These are phyloP conservation scores for Fusarium staphyleae DNA, from an alignment of 2,329 filamentous ascomycete genomes.

Conservation along the genomic window DNA sequence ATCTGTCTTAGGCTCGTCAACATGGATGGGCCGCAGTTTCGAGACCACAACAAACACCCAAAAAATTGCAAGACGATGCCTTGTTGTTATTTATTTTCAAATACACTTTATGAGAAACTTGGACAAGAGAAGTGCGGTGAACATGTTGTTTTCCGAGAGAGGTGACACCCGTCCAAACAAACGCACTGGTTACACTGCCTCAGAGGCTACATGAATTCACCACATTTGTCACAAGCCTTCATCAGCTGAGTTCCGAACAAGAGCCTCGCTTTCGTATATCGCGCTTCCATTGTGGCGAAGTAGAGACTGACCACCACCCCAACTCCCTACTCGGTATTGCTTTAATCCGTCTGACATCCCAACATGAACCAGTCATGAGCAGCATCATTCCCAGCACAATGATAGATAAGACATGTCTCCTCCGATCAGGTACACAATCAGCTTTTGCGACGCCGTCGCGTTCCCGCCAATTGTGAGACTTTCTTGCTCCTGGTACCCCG, in stretches of 20 bases:
- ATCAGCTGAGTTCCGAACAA: not conserved
- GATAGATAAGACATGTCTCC: not conserved
- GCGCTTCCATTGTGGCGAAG: conserved; percentile 1
- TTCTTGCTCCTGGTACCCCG: not conserved
- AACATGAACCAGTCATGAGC: conserved; percentile 1
- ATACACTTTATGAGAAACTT: not conserved
- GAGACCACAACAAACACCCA: conserved; percentile 3
- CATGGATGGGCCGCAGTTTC: not conserved
- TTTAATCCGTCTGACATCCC: conserved; percentile 39
- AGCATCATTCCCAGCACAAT: conserved; percentile 6
- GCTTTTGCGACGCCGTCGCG: not conserved
- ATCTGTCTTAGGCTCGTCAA: not conserved
- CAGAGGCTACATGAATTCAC: not conserved
- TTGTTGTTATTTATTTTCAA: not conserved
- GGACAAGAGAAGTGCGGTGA: not conserved
- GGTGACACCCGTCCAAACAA: not conserved
- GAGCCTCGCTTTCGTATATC: conserved; percentile 6
- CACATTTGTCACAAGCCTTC: not conserved
- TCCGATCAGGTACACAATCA: not conserved
- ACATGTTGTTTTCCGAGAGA: too few species aligned
- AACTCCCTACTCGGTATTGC: conserved; percentile 21
- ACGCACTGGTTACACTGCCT: not conserved
- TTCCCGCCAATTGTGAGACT: not conserved
- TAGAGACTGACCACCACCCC: not conserved
- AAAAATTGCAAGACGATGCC: not conserved